Evolutionary conservation across 2,329 filamentous ascomycete genomes (phyloP), one percentile per base, ranked within the genome.

Genomic region (Canariomyces notabilis): DNA sequence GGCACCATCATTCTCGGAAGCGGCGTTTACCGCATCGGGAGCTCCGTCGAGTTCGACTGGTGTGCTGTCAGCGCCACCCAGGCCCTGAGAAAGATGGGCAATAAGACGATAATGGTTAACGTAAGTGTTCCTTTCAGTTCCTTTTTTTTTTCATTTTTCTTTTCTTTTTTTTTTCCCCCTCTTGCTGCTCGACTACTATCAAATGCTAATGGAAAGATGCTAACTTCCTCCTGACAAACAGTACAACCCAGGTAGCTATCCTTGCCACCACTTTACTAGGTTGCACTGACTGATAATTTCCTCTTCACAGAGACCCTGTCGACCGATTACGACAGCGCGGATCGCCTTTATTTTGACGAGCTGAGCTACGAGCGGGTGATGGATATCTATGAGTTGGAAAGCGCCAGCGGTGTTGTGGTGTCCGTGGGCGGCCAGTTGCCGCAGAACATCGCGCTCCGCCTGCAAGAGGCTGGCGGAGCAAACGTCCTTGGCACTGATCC

Each of bases 71-170:
- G 89, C 61, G 87, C 89, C 54, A 90, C 89, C 9, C 77, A 88
- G 52, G 87, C 89, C 34, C 77, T 97, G 53, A 82, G 83, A 60
- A 75, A 84, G 51, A 88, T 95, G 76, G 90, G 89, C 57, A 86
- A 95, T 76, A 96, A 96, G 82, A 97, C 93, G 22, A 82, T 95
- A 48, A 95, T 97, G 88, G 93, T 98, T 62, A 97, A 97, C 62
- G 75, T 79, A 68, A 75, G 74, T 69, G 41, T 11, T 33, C 29
- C 38, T 34, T 29, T 4, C 21, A 44, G 22, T 23, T 26, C 14
- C 3, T 19, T 12, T 14, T 37, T 33, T 19, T 16, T 57, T 45
- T 35, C 22, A 14, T 16, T 23, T n/a, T n/a, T 43, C 20, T 29
- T 9, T 20, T 37, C 18, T 22, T 32, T 11, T 42, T n/a, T 12